Percentiles rank a stretch among this genome's conserved stretches.
Conservation (phyloP, 371 early-diverging fungal species). For the Mucor irregularis region DNA sequence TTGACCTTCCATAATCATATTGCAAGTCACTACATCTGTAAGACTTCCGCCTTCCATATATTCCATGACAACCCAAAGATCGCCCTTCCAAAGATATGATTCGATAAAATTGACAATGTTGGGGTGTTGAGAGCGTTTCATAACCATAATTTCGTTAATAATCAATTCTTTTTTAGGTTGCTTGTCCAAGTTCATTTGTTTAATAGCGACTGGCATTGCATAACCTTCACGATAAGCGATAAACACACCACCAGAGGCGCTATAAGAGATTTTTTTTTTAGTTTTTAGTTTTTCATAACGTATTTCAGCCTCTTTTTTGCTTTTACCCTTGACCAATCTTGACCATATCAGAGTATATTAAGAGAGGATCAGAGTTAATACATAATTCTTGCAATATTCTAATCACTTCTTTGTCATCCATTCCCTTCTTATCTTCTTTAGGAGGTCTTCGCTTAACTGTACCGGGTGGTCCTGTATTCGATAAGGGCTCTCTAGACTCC, state of each 20-base stretch:
- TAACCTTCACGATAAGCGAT: constrained; percentile 75
- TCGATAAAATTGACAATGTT: constrained; percentile 98
- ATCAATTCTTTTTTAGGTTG: constrained; percentile 96
- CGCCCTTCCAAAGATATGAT: constrained; percentile 84
- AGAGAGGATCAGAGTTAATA: constrained; percentile 26
- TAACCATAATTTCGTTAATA: constrained; percentile 95
- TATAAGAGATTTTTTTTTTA: too few species aligned
- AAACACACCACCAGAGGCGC: constrained; percentile 94
- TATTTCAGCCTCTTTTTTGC: background rate
- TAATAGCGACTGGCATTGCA: constrained; percentile 81
- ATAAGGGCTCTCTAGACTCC: background rate
- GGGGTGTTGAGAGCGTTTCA: constrained; percentile 85
- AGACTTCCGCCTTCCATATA: constrained; percentile 97
- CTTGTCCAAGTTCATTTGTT: constrained; percentile 95
- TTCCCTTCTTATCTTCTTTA: constrained; percentile 35
- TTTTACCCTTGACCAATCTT: constrained; percentile 94
- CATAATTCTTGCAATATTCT: constrained; percentile 54
- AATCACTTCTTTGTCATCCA: constrained; percentile 72
- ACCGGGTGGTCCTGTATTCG: constrained; percentile 6
- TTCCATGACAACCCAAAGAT: constrained; percentile 96
- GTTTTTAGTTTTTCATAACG: too few species aligned
- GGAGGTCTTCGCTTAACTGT: constrained; percentile 30
- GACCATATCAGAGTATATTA: constrained; percentile 73
- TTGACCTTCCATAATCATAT: constrained; percentile 94
- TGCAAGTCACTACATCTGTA: constrained; percentile 89